phyloP scores from a whole-genome alignment of 192 early-diverging fungal genomes.

The Backusella luteola region DNA sequence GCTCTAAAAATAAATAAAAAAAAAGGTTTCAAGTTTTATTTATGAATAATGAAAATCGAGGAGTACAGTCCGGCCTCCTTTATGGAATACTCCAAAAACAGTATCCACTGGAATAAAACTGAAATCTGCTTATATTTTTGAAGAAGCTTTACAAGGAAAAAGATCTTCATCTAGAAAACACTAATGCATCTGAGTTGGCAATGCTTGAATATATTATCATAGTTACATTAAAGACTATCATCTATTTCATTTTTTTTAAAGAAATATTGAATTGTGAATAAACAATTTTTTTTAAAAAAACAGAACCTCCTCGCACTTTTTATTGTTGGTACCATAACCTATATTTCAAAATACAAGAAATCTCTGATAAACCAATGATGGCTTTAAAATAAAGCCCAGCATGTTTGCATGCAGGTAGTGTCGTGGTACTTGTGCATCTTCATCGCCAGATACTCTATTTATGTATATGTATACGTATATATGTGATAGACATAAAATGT shows the following conservation, averaged over 20 bases:
- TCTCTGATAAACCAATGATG: not conserved
- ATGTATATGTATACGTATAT: not conserved
- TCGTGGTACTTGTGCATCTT: not conserved
- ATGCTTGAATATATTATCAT: too few species aligned
- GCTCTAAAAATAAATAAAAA: too few species aligned
- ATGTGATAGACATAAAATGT: not conserved
- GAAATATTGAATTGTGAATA: too few species aligned
- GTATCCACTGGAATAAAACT: too few species aligned
- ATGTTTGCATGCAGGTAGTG: not conserved
- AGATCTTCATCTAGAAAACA: not conserved
- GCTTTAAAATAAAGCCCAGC: not conserved
- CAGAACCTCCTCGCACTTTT: not conserved
- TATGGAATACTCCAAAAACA: too few species aligned
- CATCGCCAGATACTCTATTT: not conserved
- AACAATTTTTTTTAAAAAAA: not conserved
- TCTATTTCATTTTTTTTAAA: not conserved
- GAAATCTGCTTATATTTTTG: too few species aligned
- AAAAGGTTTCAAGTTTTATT: too few species aligned
- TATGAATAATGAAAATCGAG: too few species aligned
- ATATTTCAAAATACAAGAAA: not conserved
- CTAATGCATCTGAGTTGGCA: not conserved
- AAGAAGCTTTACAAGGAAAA: too few species aligned
- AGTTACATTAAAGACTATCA: not conserved
- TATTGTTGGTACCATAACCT: not conserved
- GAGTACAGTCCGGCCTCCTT: too few species aligned